Conservation (phyloP, 208 protist species). For the Leishmania martiniquensis region DNA sequence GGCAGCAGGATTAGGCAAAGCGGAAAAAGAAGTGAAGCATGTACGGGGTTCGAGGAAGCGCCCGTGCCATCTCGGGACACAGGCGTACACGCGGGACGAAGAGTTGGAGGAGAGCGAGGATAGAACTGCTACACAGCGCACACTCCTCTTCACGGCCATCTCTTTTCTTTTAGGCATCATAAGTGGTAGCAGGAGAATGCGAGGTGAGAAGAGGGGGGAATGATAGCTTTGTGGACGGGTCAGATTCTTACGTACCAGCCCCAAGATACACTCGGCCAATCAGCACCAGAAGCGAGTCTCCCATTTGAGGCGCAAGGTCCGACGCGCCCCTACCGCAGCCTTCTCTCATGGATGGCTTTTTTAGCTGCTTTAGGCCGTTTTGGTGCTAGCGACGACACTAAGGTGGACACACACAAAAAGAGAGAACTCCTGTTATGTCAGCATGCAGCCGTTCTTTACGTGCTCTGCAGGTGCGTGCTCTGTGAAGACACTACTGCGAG, state of each 20-base stretch:
- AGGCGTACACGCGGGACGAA: not conserved
- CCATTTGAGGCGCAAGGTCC: not conserved
- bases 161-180: not conserved
- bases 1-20: not conserved
- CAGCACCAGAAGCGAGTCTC: not conserved
- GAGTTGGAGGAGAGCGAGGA: not conserved
- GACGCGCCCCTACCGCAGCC: not conserved
- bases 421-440: not conserved
- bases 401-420: not conserved
- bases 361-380: not conserved
- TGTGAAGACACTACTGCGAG: slow-evolving; percentile 23
- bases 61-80: not conserved
- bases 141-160: no score
- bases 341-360: not conserved
- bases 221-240: not conserved
- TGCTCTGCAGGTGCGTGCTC: not conserved
- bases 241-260: not conserved
- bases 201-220: no score
- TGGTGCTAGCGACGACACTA: not conserved
- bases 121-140: not conserved
- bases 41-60: not conserved
- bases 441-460: not conserved
- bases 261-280: not conserved
- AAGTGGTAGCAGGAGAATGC: not conserved
- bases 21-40: not conserved